Percentiles rank a stretch among this genome's conserved stretches.
phyloP scores from a whole-genome alignment of 148 eudicot species.

The Spergularia bocconei region DNA sequence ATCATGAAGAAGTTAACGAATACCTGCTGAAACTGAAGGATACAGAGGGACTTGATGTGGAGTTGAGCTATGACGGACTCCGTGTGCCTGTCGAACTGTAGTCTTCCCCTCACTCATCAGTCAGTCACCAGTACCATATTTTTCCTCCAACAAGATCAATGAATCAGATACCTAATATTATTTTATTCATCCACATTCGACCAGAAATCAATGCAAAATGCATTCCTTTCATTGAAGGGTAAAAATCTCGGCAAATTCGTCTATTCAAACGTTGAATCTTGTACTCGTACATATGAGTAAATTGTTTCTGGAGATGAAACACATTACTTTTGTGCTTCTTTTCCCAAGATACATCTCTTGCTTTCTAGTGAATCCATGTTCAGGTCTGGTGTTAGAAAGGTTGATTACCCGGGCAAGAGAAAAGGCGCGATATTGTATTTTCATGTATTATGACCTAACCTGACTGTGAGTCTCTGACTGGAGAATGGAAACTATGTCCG shows the following conservation, averaged over 20 bases:
- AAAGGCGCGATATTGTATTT: no score
- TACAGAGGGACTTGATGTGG: conserved; percentile 71
- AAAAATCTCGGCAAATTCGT: no score
- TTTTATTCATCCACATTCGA: neutral
- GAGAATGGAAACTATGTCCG: no score
- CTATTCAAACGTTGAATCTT: no score
- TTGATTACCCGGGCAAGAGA: no score
- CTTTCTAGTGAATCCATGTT: no score
- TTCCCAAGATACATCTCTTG: no score
- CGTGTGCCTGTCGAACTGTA: conserved; percentile 72
- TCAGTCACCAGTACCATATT: neutral
- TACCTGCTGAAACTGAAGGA: conserved; percentile 60
- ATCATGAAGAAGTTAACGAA: conserved; percentile 71
- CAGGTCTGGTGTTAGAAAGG: no score
- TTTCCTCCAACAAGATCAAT: conserved; percentile 13
- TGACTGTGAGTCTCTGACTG: no score
- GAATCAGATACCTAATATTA: neutral
- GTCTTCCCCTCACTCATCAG: conserved; percentile 16
- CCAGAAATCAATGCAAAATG: conserved; percentile 1
- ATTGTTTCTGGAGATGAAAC: neutral
- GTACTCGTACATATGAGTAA: neutral
- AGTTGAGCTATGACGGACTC: conserved; percentile 89
- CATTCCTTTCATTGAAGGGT: neutral
- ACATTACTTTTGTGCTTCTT: neutral
- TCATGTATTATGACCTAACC: no score